Base-by-base conservation (phyloP, 371 early-diverging fungal species). In the Fennellomyces sp. region DNA sequence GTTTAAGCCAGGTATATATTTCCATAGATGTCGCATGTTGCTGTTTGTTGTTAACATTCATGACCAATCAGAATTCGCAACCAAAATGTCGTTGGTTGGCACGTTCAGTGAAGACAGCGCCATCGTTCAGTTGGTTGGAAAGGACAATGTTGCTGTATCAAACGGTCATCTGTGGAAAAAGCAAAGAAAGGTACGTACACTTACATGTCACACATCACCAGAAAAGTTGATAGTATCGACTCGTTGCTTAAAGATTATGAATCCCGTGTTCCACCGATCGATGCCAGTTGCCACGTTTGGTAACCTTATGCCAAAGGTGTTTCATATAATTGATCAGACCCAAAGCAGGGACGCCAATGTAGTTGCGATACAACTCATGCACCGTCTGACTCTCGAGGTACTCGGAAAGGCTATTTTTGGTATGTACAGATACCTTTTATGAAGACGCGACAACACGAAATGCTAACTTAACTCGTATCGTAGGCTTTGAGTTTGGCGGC, bases 101-200 rank as follows among this genome's bases (percentile, higher is more conserved):
- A 28, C 7, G 2, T n/a, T 61, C 3, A 48, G 49, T 1, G 26
- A 56, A 2, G 21, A 27, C 15, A 61, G 51, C 15, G 60, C 64
- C 12, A 8, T 66, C 15, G 27, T 42, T 6, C 35, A 52, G 6
- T 71, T 75, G 26, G 25, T 73, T 8, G 79, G 79, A 12, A 27
- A 23, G 5, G 63, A 58, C 3, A 75, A 69, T 31, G 52, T 78
- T 4, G 67, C 64, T 8, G 30, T 70, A 2, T 45, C 61, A 0
- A 75, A 78, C 49, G 75, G 73, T 35, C 49, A 72, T 1, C 50
- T 31, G 2, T 78, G 78, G 78, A 78, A 69, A 35, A 60, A 51
- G 2, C 73, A 75, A 21, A 63, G 78, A 38, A 70, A 61, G 60
- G 72, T 73, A 60, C n/a, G n/a, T n/a, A n/a, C n/a, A n/a, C n/a